Conservation (phyloP, 2,329 filamentous ascomycete species). For the Fusarium equiseti region DNA sequence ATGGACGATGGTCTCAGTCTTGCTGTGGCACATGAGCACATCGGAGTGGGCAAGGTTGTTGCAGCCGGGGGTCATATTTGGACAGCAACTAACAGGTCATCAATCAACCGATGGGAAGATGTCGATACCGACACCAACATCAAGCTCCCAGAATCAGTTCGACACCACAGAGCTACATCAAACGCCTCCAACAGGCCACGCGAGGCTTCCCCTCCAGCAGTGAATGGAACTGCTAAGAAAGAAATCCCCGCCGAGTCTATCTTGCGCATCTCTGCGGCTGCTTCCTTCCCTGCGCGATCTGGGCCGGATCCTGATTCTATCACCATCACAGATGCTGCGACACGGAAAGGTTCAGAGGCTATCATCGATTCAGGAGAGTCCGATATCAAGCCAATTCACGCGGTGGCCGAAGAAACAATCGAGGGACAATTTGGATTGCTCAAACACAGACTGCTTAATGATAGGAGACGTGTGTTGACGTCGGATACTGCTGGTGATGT, state of each 20-base stretch:
- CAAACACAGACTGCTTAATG: slow-evolving; percentile 92
- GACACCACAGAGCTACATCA: slow-evolving; percentile 61
- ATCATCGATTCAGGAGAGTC: slow-evolving; percentile 47
- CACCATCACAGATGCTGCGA: slow-evolving; percentile 59
- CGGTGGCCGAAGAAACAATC: slow-evolving; percentile 81
- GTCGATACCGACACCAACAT: slow-evolving; percentile 82
- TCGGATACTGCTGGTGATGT: slow-evolving; percentile 96
- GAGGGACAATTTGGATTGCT: slow-evolving; percentile 96
- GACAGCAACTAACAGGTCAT: slow-evolving; percentile 90
- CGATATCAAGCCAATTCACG: slow-evolving; percentile 71
- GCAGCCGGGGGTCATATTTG: slow-evolving; percentile 83
- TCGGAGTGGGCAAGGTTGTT: slow-evolving; percentile 77
- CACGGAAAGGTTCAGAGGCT: slow-evolving; percentile 56
- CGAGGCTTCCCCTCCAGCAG: slow-evolving; percentile 51
- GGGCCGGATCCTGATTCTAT: slow-evolving; percentile 67
- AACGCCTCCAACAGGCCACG: slow-evolving; percentile 56
- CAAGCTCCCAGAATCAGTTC: slow-evolving; percentile 69
- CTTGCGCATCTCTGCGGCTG: slow-evolving; percentile 85
- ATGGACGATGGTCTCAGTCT: slow-evolving; percentile 91
- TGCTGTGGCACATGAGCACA: slow-evolving; percentile 92
- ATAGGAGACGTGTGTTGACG: slow-evolving; percentile 88
- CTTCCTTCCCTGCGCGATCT: slow-evolving; percentile 74
- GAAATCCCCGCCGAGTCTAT: slow-evolving; percentile 83
- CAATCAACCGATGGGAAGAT: slow-evolving; percentile 91
- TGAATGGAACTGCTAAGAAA: slow-evolving; percentile 60